Evolutionary conservation across 2,329 filamentous ascomycete species (phyloP).

Genomic region (Monilinia fructicola): DNA sequence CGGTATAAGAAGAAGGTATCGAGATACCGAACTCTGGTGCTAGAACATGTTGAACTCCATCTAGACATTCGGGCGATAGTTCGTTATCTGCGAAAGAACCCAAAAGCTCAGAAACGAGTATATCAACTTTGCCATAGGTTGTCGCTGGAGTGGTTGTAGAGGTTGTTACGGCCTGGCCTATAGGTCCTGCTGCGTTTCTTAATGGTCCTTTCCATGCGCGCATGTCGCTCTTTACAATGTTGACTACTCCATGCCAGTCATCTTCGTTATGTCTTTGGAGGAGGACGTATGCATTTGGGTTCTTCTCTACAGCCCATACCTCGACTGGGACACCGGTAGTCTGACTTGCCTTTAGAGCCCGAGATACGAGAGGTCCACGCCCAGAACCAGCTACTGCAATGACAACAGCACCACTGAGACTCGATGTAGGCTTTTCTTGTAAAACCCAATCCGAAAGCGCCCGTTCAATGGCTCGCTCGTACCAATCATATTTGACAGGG

Average conservation of each 20-base stretch:
- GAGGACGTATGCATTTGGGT: constrained; percentile 94
- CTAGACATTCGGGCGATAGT: constrained; percentile 91
- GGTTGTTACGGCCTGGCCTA: constrained; percentile 42
- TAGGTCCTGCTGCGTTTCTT: constrained; percentile 40
- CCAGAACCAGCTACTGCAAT: constrained; percentile 93
- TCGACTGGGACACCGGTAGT: constrained; percentile 75
- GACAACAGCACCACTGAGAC: constrained; percentile 69
- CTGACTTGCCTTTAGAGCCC: constrained; percentile 78
- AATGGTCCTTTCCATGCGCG: constrained; percentile 87
- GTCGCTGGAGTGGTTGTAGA: constrained; percentile 42
- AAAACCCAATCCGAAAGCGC: constrained; percentile 78
- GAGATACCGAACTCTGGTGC: constrained; percentile 78
- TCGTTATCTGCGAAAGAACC: constrained; percentile 98
- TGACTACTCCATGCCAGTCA: constrained; percentile 78
- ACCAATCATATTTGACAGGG: constrained; percentile 96
- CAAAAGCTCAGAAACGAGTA: constrained; percentile 88
- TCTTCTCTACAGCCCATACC: constrained; percentile 95
- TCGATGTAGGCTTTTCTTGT: constrained; percentile 71
- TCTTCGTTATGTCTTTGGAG: constrained; percentile 81
- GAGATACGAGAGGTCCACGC: constrained; percentile 85
- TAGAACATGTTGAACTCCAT: constrained; percentile 92
- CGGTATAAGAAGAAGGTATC: constrained; percentile 90
- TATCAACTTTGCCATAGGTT: constrained; percentile 74
- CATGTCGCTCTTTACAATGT: constrained; percentile 95
- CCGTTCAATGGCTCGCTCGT: constrained; percentile 78